Percentiles rank a stretch among this genome's conserved stretches.
These are phyloP conservation scores for Ophiostoma angusticollis DNA, from an alignment of 2,329 filamentous ascomycete species.

Conservation along the genomic window DNA sequence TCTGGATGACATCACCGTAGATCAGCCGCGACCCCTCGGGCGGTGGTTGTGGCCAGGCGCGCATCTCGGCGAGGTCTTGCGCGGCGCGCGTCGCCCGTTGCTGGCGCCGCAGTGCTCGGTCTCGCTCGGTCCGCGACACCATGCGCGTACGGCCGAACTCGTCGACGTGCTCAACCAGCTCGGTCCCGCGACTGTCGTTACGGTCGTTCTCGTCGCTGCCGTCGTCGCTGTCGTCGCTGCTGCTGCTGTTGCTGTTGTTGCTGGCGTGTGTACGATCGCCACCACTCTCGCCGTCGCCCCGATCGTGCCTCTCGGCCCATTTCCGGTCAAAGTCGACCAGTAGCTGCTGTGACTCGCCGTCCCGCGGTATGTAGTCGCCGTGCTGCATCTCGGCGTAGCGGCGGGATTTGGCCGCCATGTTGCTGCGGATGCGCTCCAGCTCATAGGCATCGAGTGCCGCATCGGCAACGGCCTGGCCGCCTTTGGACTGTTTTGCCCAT, in stretches of 20 bases:
- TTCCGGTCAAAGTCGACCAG: slow-evolving; percentile 93
- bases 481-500: slow-evolving; percentile 18
- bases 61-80: slow-evolving; percentile 54
- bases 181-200: slow-evolving; percentile 35
- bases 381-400: slow-evolving; percentile 83
- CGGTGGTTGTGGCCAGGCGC: slow-evolving; percentile 54
- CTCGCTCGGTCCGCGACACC: slow-evolving; percentile 57
- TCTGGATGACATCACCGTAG: slow-evolving; percentile 74
- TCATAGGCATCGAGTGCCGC: slow-evolving; percentile 53
- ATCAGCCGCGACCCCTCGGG: slow-evolving; percentile 47
- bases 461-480: slow-evolving; percentile 25
- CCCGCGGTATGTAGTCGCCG: slow-evolving; percentile 63
- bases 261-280: slow-evolving; percentile 60
- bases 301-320: slow-evolving; percentile 68
- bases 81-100: slow-evolving; percentile 35
- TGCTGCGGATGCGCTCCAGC: slow-evolving; percentile 58
- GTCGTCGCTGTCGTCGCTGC: slow-evolving; percentile 54
- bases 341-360: slow-evolving; percentile 46
- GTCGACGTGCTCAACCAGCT: slow-evolving; percentile 76
- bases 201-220: slow-evolving; percentile 27
- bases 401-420: slow-evolving; percentile 81
- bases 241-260: slow-evolving; percentile 27
- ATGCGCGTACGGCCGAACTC: slow-evolving; percentile 78
- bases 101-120: slow-evolving; percentile 45
- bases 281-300: slow-evolving; percentile 23